Base-by-base conservation (phyloP, 139 green algal species). In the Diplosphaera chodatii region DNA sequence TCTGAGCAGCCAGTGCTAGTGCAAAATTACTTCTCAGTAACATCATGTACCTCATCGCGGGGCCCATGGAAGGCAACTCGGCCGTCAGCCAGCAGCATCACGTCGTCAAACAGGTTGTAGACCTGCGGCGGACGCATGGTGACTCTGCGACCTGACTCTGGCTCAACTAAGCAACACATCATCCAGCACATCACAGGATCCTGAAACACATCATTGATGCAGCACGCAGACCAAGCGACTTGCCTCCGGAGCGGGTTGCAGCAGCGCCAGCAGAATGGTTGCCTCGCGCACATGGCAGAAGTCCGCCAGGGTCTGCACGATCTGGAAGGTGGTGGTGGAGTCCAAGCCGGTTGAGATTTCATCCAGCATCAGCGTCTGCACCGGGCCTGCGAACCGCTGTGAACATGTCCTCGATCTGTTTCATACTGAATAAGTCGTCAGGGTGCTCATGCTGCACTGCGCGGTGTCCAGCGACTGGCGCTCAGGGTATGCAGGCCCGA, bases 291-390 rank as follows among this genome's bases (percentile, higher is more conserved):
- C 3, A 30, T 48, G 41, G 68, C n/a, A n/a, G 27, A 55, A 55
- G 68, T 63, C 13, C 18, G 30, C 18, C 0, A 66, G 29, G 13
- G 2, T 55, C 28, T 5, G 41, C 30, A 55, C 18, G 10, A 76
- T 33, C 33, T 80, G 67, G 63, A 76, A 88, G n/a, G 86, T 88
- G 20, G 83, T 87, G 55, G 71, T 66, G 40, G 75, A 79, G 72
- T 90, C 85, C 20, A 90, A 71, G 1, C 85, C 85, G 0, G 80
- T 89, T 5, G 72, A 83, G 33, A 87, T 83, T 37, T 85, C 77
- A 32, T 87, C 84, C 63, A 83, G 67, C 40, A 89, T 78, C 4
- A 87, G 37, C 2, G 84, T 69, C 63, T 55, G 30, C 64, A 77
- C 64, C 1, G 80, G 82, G 13, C 82, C 37, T 48, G 37, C 8